These are phyloP conservation scores for Grosmannia huntii DNA, from an alignment of 2,329 filamentous ascomycete genomes.

Conservation along the genomic window DNA sequence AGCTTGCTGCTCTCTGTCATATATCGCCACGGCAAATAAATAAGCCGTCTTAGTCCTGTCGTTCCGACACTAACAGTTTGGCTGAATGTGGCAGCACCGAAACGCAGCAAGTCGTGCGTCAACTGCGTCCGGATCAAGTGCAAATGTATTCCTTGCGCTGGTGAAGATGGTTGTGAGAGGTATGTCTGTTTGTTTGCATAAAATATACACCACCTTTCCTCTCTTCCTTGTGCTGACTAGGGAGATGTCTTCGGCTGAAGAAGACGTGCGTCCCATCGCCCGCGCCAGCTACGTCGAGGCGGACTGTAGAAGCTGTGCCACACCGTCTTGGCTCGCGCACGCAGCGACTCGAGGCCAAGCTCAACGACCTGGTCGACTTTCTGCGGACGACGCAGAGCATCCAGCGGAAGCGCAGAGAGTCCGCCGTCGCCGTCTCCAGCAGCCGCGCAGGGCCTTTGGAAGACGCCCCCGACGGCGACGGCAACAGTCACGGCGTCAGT, in stretches of 20 bases:
- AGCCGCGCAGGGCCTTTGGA: not conserved
- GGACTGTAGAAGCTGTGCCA: conserved; percentile 14
- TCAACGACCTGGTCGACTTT: conserved; percentile 35
- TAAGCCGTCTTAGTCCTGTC: not conserved
- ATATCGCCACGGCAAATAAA: not conserved
- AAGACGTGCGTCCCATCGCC: conserved; percentile 28
- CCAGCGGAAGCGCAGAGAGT: not conserved
- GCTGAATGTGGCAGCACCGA: not conserved
- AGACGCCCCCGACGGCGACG: not conserved
- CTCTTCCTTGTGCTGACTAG: not conserved
- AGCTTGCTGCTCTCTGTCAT: not conserved
- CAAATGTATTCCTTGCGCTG: conserved; percentile 30
- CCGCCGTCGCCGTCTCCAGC: not conserved
- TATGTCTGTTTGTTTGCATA: conserved; percentile 6
- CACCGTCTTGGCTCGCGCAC: conserved; percentile 19
- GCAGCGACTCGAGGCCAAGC: conserved; percentile 35
- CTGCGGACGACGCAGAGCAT: conserved; percentile 13
- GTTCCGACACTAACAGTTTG: too few relatives aligned
- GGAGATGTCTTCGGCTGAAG: conserved; percentile 23
- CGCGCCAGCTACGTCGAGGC: conserved; percentile 22
- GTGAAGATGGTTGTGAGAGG: conserved; percentile 19
- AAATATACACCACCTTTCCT: not conserved
- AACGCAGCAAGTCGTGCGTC: conserved; percentile 4
- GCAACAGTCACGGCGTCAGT: not conserved
- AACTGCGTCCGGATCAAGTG: conserved; percentile 22